A percentile compares a stretch with the other conserved stretches of the same genome.
Conservation (phyloP, 2,329 filamentous ascomycete species). For the Fusarium mundagurra region DNA sequence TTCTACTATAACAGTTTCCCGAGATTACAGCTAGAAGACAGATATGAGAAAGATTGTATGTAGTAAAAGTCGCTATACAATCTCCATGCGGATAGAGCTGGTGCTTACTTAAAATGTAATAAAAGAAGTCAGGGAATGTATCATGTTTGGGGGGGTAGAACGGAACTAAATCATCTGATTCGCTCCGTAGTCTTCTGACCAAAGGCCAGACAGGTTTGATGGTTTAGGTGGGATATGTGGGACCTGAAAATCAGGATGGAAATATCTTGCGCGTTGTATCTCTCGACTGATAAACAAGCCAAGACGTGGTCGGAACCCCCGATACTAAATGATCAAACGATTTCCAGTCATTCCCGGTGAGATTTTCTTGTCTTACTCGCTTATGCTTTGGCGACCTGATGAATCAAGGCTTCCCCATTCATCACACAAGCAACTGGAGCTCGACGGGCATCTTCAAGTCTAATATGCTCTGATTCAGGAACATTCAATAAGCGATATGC, state of each 20-base stretch:
- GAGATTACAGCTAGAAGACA: background rate
- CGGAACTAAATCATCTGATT: fast-evolving
- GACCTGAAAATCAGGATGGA: background rate
- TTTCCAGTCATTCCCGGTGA: background rate
- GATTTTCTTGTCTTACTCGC: background rate
- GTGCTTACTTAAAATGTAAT: fast-evolving
- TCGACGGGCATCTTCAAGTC: background rate
- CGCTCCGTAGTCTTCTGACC: background rate
- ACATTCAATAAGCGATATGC: too few species aligned
- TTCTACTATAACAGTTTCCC: fast-evolving
- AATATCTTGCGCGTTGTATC: background rate
- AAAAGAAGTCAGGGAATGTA: fast-evolving
- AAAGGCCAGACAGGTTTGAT: background rate
- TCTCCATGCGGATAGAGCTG: fast-evolving
- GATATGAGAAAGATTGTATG: background rate
- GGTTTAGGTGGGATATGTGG: background rate
- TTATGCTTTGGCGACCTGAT: background rate
- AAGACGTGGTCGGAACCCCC: too few species aligned
- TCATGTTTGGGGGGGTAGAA: background rate
- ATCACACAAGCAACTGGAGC: background rate
- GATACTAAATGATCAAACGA: background rate
- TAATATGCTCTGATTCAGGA: background rate
- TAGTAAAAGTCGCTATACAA: background rate
- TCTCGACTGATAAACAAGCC: background rate
- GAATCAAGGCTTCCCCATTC: background rate